A percentile compares a stretch with the other conserved stretches of the same genome.
Conservation (phyloP, 1,139 yeast genomes). For the Zygoascus sp. region DNA sequence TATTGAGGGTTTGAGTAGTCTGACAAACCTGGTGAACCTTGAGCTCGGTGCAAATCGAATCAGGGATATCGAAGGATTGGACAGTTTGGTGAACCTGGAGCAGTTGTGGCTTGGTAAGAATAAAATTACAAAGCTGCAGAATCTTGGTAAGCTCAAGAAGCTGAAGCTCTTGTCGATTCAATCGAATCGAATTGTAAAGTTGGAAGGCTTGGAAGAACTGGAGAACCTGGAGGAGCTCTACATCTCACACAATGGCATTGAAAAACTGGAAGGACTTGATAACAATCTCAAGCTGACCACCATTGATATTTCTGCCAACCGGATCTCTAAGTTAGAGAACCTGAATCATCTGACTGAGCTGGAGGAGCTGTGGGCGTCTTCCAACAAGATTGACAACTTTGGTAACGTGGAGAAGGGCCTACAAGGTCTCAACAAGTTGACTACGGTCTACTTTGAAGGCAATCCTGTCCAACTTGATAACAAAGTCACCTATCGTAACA, state of each 20-base stretch:
- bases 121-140: conserved; percentile 60
- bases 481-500: conserved; percentile 79
- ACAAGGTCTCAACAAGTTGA: conserved; percentile 58
- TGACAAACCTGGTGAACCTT: conserved; percentile 59
- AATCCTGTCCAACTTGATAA: conserved; percentile 77
- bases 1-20: conserved; percentile 60
- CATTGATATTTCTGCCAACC: conserved; percentile 78
- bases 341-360: conserved; percentile 60
- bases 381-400: conserved; percentile 64
- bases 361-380: conserved; percentile 93
- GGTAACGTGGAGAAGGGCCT: conserved; percentile 65
- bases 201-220: conserved; percentile 77
- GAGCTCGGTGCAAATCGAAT: conserved; percentile 93
- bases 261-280: conserved; percentile 73
- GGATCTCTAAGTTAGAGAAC: conserved; percentile 56
- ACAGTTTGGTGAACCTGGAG: conserved; percentile 49
- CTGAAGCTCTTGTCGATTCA: conserved; percentile 81
- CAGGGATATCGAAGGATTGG: conserved; percentile 55
- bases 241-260: conserved; percentile 79
- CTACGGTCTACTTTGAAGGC: conserved; percentile 93
- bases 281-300: conserved; percentile 62
- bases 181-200: conserved; percentile 70
- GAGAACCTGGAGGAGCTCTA: conserved; percentile 78
- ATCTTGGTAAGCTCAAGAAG: conserved; percentile 56
- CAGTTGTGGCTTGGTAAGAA: conserved; percentile 95